These are phyloP conservation scores for Claviceps humidiphila DNA, from an alignment of 2,329 filamentous ascomycete genomes.

Conservation along the genomic window DNA sequence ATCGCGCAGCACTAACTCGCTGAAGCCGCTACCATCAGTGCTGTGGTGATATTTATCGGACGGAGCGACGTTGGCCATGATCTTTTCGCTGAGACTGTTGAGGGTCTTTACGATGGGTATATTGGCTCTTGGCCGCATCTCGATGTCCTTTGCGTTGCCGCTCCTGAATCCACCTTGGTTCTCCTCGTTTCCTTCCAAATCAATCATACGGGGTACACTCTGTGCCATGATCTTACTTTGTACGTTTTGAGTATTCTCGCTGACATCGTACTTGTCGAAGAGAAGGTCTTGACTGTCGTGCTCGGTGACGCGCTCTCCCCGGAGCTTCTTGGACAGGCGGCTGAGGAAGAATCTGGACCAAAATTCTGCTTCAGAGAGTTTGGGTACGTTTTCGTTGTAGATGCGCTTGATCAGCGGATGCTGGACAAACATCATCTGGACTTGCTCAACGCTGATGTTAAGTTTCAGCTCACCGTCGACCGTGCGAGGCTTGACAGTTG, in stretches of 20 bases:
- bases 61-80: conserved; percentile 76
- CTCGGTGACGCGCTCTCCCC: conserved; percentile 75
- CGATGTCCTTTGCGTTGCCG: conserved; percentile 78
- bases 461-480: conserved; percentile 50
- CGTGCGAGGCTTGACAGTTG: conserved; percentile 61
- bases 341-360: conserved; percentile 94
- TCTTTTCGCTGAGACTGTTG: conserved; percentile 84
- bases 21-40: conserved; percentile 58
- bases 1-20: conserved; percentile 66
- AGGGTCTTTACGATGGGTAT: conserved; percentile 80
- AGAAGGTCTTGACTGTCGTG: conserved; percentile 63
- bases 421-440: conserved; percentile 83
- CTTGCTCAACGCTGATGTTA: conserved; percentile 81
- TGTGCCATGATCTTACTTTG: conserved; percentile 43
- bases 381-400: conserved; percentile 87
- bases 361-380: conserved; percentile 66
- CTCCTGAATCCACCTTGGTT: conserved; percentile 72
- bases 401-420: conserved; percentile 82
- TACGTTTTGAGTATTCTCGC: conserved; percentile 46
- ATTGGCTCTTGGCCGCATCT: conserved; percentile 73
- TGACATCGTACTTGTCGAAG: conserved; percentile 74
- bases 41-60: conserved; percentile 56
- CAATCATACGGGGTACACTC: conserved; percentile 76
- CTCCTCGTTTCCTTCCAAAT: conserved; percentile 88
- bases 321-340: conserved; percentile 76